A percentile compares a stretch with the other conserved stretches of the same genome.
Evolutionary conservation across 106 monocot genomes (phyloP).

Genomic region (Platanthera zijinensis): DNA sequence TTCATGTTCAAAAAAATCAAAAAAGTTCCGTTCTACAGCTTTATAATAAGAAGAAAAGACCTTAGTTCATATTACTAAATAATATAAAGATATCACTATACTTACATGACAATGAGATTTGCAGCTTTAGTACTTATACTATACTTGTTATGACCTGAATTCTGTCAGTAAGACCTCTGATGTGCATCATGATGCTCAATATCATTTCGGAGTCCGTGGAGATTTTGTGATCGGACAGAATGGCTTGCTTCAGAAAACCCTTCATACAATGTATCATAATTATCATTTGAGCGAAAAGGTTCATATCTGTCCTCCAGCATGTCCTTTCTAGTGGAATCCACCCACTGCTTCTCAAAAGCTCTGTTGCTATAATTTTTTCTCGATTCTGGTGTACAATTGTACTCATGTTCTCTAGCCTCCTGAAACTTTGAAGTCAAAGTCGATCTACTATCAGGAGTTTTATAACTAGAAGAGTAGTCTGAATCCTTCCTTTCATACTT

Average conservation of each 20-base stretch:
- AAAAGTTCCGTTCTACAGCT: background rate
- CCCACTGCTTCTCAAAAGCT: slow-evolving; percentile 15
- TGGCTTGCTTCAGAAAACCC: slow-evolving; percentile 7
- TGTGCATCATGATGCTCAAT: slow-evolving; percentile 11
- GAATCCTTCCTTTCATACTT: slow-evolving; percentile 18
- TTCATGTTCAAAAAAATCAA: background rate
- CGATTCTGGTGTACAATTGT: slow-evolving; percentile 14
- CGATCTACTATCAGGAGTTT: slow-evolving; percentile 13
- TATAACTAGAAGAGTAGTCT: slow-evolving; percentile 17
- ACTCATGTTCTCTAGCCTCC: slow-evolving; percentile 5
- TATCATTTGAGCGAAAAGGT: slow-evolving; percentile 37
- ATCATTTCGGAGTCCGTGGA: slow-evolving; percentile 5
- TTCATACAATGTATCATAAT: slow-evolving; percentile 8
- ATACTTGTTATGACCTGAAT: slow-evolving; percentile 10
- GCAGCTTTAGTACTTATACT: slow-evolving; percentile 7
- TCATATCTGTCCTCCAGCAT: slow-evolving; percentile 74
- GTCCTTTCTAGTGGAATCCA: slow-evolving; percentile 23
- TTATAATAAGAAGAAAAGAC: background rate
- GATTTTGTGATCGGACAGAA: background rate
- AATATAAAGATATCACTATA: slow-evolving; percentile 3
- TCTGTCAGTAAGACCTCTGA: background rate
- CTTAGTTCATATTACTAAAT: background rate
- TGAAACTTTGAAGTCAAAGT: slow-evolving; percentile 19
- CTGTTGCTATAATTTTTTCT: slow-evolving; percentile 17
- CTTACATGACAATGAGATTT: slow-evolving; percentile 18